A percentile compares a stretch with the other conserved stretches of the same genome.
These are phyloP conservation scores for Trypanosoma vivax DNA, from an alignment of 208 protist genomes.

Conservation along the genomic window DNA sequence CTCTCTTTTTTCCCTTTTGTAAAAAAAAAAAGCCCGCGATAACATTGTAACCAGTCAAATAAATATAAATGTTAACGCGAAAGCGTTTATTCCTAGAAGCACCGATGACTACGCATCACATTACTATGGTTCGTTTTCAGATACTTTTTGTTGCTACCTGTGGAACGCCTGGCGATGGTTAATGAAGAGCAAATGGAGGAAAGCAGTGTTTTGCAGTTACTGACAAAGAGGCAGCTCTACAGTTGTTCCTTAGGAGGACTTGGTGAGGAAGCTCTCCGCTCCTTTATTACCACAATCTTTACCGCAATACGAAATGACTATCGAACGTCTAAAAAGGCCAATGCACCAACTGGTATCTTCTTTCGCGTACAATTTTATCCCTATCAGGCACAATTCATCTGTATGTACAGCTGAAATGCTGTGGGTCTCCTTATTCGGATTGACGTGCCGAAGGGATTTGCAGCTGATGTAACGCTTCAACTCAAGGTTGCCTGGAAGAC, in stretches of 20 bases:
- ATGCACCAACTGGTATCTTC: conserved; percentile 50
- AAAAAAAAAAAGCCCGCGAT: background rate
- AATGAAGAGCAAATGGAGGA: conserved; percentile 24
- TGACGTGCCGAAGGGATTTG: conserved; percentile 42
- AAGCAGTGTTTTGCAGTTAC: conserved; percentile 39
- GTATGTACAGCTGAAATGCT: conserved; percentile 42
- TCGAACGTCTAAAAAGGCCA: conserved; percentile 3
- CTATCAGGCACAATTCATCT: conserved; percentile 27
- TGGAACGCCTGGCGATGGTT: conserved; percentile 21
- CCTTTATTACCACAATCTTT: conserved; percentile 48
- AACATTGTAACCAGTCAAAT: no score
- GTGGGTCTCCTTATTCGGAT: conserved; percentile 50
- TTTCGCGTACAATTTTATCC: conserved; percentile 52
- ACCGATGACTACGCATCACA: conserved; percentile 20
- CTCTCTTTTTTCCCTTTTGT: conserved; percentile 8
- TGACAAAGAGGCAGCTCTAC: conserved; percentile 47
- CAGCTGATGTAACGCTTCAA: conserved; percentile 27
- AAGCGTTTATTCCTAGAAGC: conserved; percentile 59
- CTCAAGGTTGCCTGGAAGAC: conserved; percentile 47
- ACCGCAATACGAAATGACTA: conserved; percentile 33
- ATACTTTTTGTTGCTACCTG: conserved; percentile 44
- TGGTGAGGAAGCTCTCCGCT: conserved; percentile 42
- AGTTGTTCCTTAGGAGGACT: conserved; percentile 28
- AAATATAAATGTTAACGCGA: conserved; percentile 67
- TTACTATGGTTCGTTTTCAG: conserved; percentile 36